phyloP scores from a whole-genome alignment of 2,329 filamentous ascomycete species.

The Penicillium sp. region DNA sequence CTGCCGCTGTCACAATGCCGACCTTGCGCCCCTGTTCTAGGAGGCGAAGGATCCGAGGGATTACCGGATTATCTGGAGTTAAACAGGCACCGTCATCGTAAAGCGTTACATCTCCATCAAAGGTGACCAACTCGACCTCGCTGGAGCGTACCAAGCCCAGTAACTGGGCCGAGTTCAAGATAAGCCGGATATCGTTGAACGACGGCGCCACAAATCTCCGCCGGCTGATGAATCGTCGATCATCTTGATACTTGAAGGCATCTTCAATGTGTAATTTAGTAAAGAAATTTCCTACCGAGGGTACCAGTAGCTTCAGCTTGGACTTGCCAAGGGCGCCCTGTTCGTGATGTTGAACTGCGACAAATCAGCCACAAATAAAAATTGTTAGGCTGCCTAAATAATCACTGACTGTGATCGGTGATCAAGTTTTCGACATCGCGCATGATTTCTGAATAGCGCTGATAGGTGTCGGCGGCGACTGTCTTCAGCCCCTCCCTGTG shows the following conservation, averaged over 20 bases:
- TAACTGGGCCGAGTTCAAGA: constrained; percentile 91
- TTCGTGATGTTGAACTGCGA: constrained; percentile 71
- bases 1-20: constrained; percentile 94
- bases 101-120: constrained; percentile 95
- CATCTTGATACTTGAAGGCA: constrained; percentile 88
- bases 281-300: constrained; percentile 90
- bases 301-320: constrained; percentile 89
- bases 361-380: neutral
- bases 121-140: constrained; percentile 81
- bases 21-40: constrained; percentile 77
- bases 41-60: constrained; percentile 67
- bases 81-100: constrained; percentile 88
- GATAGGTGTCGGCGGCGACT: constrained; percentile 78
- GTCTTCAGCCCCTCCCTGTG: constrained; percentile 63
- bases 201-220: constrained; percentile 91
- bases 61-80: constrained; percentile 72
- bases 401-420: constrained; percentile 74
- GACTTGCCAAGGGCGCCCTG: constrained; percentile 69
- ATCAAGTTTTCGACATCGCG: constrained; percentile 89
- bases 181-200: constrained; percentile 92
- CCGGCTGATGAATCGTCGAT: constrained; percentile 80
- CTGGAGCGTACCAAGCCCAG: constrained; percentile 80
- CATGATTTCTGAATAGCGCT: constrained; percentile 93
- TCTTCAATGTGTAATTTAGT: constrained; percentile 82
- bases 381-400: constrained; percentile 4